phyloP scores from a whole-genome alignment of 106 monocot genomes.

The Alisma plantagoaquatica region DNA sequence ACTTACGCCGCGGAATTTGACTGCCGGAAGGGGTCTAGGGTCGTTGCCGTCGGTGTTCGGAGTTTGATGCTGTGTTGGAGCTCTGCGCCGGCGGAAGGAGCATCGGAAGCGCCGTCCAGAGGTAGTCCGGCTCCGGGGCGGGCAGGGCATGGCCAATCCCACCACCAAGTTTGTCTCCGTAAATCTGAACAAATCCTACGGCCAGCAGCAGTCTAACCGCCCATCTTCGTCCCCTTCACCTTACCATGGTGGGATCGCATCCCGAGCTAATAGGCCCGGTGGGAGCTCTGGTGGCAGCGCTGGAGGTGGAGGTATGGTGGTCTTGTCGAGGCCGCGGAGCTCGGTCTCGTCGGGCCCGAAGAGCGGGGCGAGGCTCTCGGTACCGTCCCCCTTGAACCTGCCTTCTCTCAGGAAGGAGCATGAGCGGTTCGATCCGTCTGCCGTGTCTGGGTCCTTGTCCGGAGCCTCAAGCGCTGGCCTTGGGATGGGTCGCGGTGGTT shows the following conservation, averaged over 20 bases:
- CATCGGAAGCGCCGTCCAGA: too few species aligned
- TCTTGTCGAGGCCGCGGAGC: constrained; percentile 57
- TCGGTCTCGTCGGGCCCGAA: constrained; percentile 25
- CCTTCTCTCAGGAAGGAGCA: constrained; percentile 89
- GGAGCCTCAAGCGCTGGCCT: too few species aligned
- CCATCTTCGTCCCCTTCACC: constrained; percentile 11
- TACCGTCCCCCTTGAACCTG: constrained; percentile 88
- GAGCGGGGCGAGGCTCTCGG: constrained; percentile 39
- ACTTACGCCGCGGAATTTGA: neutral
- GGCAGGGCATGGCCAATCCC: constrained; percentile 56
- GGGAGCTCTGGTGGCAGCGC: constrained; percentile 5
- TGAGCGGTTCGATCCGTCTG: constrained; percentile 51
- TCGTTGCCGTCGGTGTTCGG: neutral
- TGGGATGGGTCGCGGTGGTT: too few species aligned
- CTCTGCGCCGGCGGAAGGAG: neutral
- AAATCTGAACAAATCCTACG: constrained; percentile 89
- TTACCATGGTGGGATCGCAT: constrained; percentile 9
- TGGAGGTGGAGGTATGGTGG: constrained; percentile 70
- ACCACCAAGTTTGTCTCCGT: constrained; percentile 75
- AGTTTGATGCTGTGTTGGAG: constrained; percentile 13
- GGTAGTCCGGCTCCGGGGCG: too few species aligned
- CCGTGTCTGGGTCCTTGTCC: constrained; percentile 12
- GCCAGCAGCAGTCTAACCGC: neutral
- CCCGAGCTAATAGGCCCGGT: neutral
- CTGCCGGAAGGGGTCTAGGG: neutral